Conservation (phyloP, 2,329 filamentous ascomycete species). For the Pseudogymnoascus sp. region DNA sequence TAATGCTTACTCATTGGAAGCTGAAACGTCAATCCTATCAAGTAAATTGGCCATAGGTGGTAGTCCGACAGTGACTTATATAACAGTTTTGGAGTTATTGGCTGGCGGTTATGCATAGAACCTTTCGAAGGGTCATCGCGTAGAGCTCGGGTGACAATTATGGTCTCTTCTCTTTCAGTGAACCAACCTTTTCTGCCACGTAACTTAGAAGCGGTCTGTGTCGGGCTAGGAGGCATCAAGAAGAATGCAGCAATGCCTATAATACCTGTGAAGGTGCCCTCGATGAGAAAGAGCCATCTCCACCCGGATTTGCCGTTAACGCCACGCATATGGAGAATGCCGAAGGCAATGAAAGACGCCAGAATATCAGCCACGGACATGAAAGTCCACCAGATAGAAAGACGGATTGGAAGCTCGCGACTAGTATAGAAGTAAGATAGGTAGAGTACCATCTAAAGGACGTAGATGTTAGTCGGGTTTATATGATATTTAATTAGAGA, state of each 20-base stretch:
- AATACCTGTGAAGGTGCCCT: slow-evolving; percentile 24
- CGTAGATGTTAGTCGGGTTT: slow-evolving; percentile 32
- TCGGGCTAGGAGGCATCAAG: slow-evolving; percentile 23
- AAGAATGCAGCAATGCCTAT: slow-evolving; percentile 19
- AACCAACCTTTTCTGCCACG: slow-evolving; percentile 56
- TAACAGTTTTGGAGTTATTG: slow-evolving; percentile 36
- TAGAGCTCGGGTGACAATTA: slow-evolving; percentile 53
- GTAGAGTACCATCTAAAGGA: slow-evolving; percentile 24
- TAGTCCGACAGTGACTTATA: slow-evolving; percentile 43
- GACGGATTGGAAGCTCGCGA: slow-evolving; percentile 21
- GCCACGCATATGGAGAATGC: slow-evolving; percentile 21
- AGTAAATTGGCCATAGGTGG: slow-evolving; percentile 45
- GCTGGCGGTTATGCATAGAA: slow-evolving; percentile 44
- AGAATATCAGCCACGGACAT: slow-evolving; percentile 19
- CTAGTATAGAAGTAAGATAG: slow-evolving; percentile 25
- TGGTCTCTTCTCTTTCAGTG: slow-evolving; percentile 51
- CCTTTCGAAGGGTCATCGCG: slow-evolving; percentile 42
- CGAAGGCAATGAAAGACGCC: slow-evolving; percentile 22
- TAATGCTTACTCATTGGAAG: slow-evolving; percentile 37
- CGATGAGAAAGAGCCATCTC: slow-evolving; percentile 34
- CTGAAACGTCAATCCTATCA: slow-evolving; percentile 38
- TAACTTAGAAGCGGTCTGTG: slow-evolving; percentile 41
- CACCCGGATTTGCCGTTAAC: slow-evolving; percentile 20
- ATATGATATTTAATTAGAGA: slow-evolving; percentile 46
- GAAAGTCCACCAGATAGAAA: slow-evolving; percentile 23